Percentiles rank a stretch among this genome's conserved stretches.
phyloP scores from a whole-genome alignment of 1,284 basidiomycete species.

The Ceratobasidium sp. region DNA sequence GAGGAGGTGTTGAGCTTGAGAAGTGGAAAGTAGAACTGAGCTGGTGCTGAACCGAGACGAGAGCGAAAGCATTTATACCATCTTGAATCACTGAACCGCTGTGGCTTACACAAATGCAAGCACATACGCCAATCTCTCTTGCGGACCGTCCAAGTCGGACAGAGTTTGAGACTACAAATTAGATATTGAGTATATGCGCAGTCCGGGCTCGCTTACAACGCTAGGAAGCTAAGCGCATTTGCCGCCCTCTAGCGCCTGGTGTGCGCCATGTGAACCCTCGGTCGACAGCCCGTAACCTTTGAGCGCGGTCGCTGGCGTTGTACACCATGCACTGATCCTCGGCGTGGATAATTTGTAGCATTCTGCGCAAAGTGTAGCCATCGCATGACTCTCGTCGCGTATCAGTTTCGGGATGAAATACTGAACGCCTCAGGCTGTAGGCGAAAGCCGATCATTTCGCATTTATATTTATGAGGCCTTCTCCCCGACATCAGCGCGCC shows the following conservation, averaged over 20 bases:
- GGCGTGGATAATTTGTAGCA: not conserved
- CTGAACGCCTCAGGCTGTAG: not conserved
- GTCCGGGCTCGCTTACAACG: not conserved
- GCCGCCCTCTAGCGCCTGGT: not conserved
- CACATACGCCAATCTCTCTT: too few relatives aligned
- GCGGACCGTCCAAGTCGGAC: too few relatives aligned
- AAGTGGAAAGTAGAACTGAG: too few relatives aligned
- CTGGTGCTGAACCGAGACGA: too few relatives aligned
- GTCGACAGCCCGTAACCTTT: not conserved
- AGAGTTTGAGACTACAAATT: too few relatives aligned
- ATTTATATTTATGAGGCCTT: not conserved
- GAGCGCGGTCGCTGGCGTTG: not conserved
- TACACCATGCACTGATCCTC: not conserved
- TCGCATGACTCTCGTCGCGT: not conserved
- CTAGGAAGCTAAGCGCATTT: constrained; percentile 8
- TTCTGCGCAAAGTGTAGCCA: not conserved
- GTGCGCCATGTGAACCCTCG: not conserved
- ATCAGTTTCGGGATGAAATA: constrained; percentile 7
- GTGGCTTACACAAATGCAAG: not conserved
- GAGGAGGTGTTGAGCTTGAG: too few relatives aligned
- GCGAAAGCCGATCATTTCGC: not conserved
- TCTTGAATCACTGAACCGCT: not conserved
- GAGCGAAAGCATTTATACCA: not conserved
- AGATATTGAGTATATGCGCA: not conserved
- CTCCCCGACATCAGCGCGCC: not conserved